Base-by-base conservation (phyloP, 208 protist species). In the Trypanosoma boissoni region DNA sequence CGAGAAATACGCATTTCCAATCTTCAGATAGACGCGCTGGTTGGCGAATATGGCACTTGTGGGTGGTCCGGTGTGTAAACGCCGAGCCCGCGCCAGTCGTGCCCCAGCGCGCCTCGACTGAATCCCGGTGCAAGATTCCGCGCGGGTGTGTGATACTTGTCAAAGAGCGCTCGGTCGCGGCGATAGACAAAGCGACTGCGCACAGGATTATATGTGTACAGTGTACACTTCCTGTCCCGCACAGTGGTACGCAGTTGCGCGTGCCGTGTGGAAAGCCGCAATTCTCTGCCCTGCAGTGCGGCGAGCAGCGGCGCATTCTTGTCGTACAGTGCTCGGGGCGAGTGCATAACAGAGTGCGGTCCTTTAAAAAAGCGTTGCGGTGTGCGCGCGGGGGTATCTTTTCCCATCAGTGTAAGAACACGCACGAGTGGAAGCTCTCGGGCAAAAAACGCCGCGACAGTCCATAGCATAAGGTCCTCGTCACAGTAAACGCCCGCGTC, bases 401-500 rank as follows among this genome's bases (percentile, higher is more conserved):
- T 55, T 55, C 77, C 76, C 45, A 92, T 84, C 12, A 95, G 64
- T 21, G 85, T 85, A 58, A 81, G 68, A n/a, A 88, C 76, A 58
- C 86, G 84, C 58, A 92, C 80, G 16, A 92, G 44, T 4, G 88
- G 88, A 23, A 91, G 29, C 67, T 92, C 85, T 4, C 85, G 77
- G 0, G 85, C 81, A 20, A 90, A 74, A 58, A 80, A 88, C 14
- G 85, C 88, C 18, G 85, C 85, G 23, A 95, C 31, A 1, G 80
- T 90, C 86, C 88, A 95, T 34, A 92, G 68, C 72, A 95, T 86
- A 16, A 95, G 58, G 62, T 95, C 88, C 56, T 95, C 88, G 48
- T 92, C 84, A 59, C 83, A 92, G 67, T 90, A 92, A 9, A 69
- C 66, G 1, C 83, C 81, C 1, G 82, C 88, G 66, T 95, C 88